Conservation (phyloP, 441 rosid genomes). For the Euphorbia corollata region DNA sequence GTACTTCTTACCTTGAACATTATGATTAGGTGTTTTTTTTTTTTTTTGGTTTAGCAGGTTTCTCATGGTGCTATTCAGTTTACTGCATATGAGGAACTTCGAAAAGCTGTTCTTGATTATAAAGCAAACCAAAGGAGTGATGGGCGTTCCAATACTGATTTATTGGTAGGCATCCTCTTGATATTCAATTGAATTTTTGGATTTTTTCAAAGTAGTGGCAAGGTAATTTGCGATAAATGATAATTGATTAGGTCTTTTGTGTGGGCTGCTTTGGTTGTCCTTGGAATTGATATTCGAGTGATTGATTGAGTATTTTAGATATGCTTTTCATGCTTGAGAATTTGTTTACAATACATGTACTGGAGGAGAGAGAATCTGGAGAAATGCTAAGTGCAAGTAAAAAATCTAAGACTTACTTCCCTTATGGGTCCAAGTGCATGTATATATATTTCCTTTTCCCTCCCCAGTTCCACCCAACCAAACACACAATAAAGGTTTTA, state of each 20-base stretch:
- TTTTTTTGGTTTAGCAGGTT: slow-evolving; percentile 65
- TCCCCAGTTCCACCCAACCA: no score
- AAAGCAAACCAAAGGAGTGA: slow-evolving; percentile 33
- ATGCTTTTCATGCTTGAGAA: neutral
- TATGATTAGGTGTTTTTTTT: slow-evolving; percentile 20
- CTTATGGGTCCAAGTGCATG: neutral
- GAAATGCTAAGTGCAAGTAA: neutral
- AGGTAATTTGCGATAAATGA: neutral
- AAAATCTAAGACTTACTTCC: neutral
- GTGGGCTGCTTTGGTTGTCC: neutral
- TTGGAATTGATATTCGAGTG: neutral
- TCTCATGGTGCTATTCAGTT: slow-evolving; percentile 94
- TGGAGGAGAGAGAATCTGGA: neutral
- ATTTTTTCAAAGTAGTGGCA: neutral
- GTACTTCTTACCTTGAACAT: slow-evolving; percentile 13
- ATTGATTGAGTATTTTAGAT: neutral
- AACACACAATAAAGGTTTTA: neutral
- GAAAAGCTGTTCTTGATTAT: slow-evolving; percentile 46
- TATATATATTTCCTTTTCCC: no score
- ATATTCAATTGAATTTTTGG: slow-evolving; percentile 9
- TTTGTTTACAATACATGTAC: neutral
- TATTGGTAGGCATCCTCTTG: slow-evolving; percentile 43
- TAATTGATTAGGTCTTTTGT: neutral
- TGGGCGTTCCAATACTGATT: slow-evolving; percentile 27
- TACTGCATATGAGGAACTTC: slow-evolving; percentile 83